Base-by-base conservation (phyloP, 78 protist species). In the Protostelium mycophagum region DNA sequence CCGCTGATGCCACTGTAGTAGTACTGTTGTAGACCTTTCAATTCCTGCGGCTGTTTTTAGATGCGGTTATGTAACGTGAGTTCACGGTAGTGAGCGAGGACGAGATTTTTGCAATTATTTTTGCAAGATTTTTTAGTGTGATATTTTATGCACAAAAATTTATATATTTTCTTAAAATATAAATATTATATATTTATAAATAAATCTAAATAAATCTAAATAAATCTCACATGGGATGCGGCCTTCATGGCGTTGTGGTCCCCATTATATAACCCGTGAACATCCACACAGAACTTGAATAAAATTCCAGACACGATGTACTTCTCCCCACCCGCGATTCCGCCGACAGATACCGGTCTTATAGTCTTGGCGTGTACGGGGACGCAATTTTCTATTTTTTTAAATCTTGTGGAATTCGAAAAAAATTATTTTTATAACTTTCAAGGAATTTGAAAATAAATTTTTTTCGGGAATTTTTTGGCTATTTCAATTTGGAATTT, bases 281-380 rank as follows among this genome's bases (percentile, higher is more conserved):
- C 87, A 37, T 93, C 96, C 28, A 91, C 92, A 23, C 94, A 93
- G 63, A 94, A 94, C 36, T 94, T 94, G 37, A 94, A 94, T n/a
- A 94, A 85, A 35, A 94, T 94, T 25, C 92, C 92, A 73, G 85
- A 91, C 35, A 91, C 94, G 63, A 94, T 91, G 25, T 91, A 94
- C 29, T 94, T 94, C 63, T 94, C 93, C 38, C 96, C 96, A 85
- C 94, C 96, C 0, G 96, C 96, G 63, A 93, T 87, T 38, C 96
- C 96, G 36, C 96, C 96, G 10, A 93, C 91, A 86, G 88, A 87
- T 10, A 91, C 96, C 0, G 96, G 96, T 63, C 89, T 91, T 63
- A 94, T 94, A 0, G 96, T 94, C 34, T 85, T 91, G 23, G 35
- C 0, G 35, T 91, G 90, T n/a, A 88, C 38, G 0, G 96, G 84